Base-by-base conservation (phyloP, 768 basidiomycete species). In the Mycena vitilis region DNA sequence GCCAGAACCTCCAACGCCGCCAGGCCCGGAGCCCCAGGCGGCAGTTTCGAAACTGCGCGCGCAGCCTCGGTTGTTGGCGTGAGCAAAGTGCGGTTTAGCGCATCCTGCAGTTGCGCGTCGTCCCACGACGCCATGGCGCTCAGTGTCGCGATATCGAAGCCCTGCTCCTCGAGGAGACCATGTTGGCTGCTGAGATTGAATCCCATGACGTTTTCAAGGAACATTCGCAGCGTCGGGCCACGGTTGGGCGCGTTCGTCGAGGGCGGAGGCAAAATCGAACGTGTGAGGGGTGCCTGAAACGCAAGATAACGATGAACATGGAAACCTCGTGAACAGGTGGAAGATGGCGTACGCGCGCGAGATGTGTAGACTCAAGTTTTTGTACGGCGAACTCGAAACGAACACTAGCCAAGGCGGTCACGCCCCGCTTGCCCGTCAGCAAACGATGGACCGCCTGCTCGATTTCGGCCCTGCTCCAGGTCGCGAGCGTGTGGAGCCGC, bases 131-230 rank as follows among this genome's bases (percentile, higher is more conserved):
- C 22, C 48, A 54, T 23, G 45, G 16, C 5, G 18, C 60, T 18
- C 7, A 68, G 49, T 4, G 34, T 16, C 16, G 38, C 56, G 2
- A 63, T 13, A 44, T 48, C 44, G 34, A 59, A 45, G 13, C 57
- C 67, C 54, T 68, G 67, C 7, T 23, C 61, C 44, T 42, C 30
- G 10, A 62, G 4, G 5, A 63, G 20, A 0, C 15, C 34, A 18
- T 45, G 49, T 40, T 68, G 57, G n/a, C 40, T 37, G 10, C 48
- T 36, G 22, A 68, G 57, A 22, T 68, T 51, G 38, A 68, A 16
- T 4, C 67, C 67, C 67, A 68, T 68, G n/a, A 59, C 67, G 57
- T 63, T 68, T 10, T 44, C 51, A 20, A 68, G 61, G 45, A 68
- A 60, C 4, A 40, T 4, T 15, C 23, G 34, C 2, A 68, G 56